Evolutionary conservation across 257 asterid genomes (phyloP).

Genomic region (Coffea canephora): DNA sequence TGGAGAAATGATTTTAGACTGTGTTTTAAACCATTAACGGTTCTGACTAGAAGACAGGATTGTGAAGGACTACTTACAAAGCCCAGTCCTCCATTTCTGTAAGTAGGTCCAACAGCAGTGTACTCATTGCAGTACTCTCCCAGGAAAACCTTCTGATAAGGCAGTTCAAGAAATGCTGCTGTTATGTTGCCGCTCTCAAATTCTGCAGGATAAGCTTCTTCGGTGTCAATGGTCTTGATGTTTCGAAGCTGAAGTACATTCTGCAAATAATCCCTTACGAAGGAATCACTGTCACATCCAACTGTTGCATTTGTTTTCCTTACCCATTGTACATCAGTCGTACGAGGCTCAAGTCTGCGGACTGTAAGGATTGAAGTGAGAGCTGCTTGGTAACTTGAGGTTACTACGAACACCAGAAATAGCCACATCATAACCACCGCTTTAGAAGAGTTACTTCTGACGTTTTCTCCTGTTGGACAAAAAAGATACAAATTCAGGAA

Average conservation of each 20-base stretch:
- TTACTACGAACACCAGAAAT: conserved; percentile 33
- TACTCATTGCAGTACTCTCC: conserved; percentile 28
- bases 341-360: conserved; percentile 31
- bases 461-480: conserved; percentile 22
- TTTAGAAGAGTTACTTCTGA: conserved; percentile 30
- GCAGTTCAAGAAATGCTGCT: conserved; percentile 42
- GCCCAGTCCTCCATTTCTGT: conserved; percentile 38
- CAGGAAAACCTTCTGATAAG: conserved; percentile 37
- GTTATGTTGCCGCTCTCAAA: conserved; percentile 26
- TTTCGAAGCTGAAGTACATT: conserved; percentile 26
- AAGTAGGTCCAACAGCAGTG: conserved; percentile 26
- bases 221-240: conserved; percentile 17
- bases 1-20: neutral
- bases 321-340: conserved; percentile 25
- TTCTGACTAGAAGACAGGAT: neutral
- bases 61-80: conserved; percentile 23
- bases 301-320: conserved; percentile 29
- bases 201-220: conserved; percentile 20
- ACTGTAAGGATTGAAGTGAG: conserved; percentile 40
- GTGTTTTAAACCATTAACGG: neutral
- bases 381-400: conserved; percentile 37
- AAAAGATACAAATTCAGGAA: neutral
- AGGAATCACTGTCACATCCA: conserved; percentile 43
- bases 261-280: conserved; percentile 27
- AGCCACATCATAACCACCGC: conserved; percentile 34